phyloP scores from a whole-genome alignment of 2,329 filamentous ascomycete genomes.

The Chaetomiaceae sp. region DNA sequence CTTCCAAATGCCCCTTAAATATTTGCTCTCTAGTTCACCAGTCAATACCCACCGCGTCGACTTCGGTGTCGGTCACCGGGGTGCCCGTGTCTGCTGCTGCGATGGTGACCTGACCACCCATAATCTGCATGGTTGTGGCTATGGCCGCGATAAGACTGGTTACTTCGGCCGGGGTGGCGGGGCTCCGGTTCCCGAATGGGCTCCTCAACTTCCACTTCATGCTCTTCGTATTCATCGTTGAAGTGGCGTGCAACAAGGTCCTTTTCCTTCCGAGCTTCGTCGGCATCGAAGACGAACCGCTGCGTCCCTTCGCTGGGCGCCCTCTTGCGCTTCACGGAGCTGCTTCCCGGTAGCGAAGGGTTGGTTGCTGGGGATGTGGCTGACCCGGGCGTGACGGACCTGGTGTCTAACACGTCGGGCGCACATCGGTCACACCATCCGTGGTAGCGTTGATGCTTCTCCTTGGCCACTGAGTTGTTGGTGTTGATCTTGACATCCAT shows the following conservation, averaged over 20 bases:
- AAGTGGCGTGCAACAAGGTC: conserved; percentile 64
- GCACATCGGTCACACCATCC: conserved; percentile 52
- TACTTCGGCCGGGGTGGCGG: conserved; percentile 15
- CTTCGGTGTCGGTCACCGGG: conserved; percentile 23
- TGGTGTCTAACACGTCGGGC: conserved; percentile 30
- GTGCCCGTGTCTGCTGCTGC: conserved; percentile 20
- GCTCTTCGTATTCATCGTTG: conserved; percentile 70
- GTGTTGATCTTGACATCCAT: conserved; percentile 82
- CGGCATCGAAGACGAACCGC: conserved; percentile 82
- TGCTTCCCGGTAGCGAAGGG: conserved; percentile 35
- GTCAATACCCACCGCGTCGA: conserved; percentile 19
- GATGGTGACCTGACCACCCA: conserved; percentile 25
- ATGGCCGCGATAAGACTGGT: conserved; percentile 18
- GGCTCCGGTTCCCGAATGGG: conserved; percentile 37
- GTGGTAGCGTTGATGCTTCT: conserved; percentile 59
- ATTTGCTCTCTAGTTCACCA: too few relatives aligned
- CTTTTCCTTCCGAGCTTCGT: conserved; percentile 68
- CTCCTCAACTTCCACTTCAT: conserved; percentile 73
- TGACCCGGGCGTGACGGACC: conserved; percentile 33
- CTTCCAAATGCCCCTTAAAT: too few relatives aligned
- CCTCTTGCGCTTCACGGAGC: conserved; percentile 39
- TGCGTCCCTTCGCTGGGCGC: conserved; percentile 65
- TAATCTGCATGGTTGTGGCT: conserved; percentile 21
- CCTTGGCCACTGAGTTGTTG: conserved; percentile 71
- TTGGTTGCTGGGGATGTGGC: conserved; percentile 40